Evolutionary conservation across 2,329 filamentous ascomycete genomes (phyloP).

Genomic region (Colletotrichum chlorophyti): DNA sequence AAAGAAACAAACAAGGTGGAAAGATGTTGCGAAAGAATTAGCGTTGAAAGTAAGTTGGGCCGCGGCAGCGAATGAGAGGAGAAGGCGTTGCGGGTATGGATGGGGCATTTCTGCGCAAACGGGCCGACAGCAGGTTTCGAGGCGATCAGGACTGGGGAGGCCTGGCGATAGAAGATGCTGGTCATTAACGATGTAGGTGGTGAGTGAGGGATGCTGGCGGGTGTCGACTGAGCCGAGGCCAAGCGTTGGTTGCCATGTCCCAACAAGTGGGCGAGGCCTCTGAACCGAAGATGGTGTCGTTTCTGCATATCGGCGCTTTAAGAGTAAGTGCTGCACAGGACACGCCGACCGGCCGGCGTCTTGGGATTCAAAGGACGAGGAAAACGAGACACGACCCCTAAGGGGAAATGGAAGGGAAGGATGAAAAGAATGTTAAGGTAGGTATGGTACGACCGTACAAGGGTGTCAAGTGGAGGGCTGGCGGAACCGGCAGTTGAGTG

Average conservation of each 20-base stretch:
- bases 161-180: background rate
- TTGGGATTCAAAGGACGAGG: too few relatives aligned
- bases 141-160: background rate
- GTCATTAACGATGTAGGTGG: too few relatives aligned
- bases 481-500: background rate
- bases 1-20: too few relatives aligned
- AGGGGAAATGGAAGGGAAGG: too few relatives aligned
- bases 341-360: too few relatives aligned
- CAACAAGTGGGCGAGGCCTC: background rate
- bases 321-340: too few relatives aligned
- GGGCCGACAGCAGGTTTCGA: slow-evolving; percentile 23
- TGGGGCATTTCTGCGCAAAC: slow-evolving; percentile 4
- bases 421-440: too few relatives aligned
- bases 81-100: too few relatives aligned
- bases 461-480: background rate
- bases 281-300: background rate
- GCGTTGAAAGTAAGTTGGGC: background rate
- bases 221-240: background rate
- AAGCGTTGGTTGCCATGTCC: background rate
- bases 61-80: slow-evolving; percentile 6
- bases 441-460: too few relatives aligned
- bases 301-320: too few relatives aligned
- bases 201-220: background rate
- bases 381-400: too few relatives aligned
- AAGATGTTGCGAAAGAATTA: slow-evolving; percentile 18